Evolutionary conservation across 2,329 filamentous ascomycete species (phyloP).

Genomic region (Colletotrichum liriopes): DNA sequence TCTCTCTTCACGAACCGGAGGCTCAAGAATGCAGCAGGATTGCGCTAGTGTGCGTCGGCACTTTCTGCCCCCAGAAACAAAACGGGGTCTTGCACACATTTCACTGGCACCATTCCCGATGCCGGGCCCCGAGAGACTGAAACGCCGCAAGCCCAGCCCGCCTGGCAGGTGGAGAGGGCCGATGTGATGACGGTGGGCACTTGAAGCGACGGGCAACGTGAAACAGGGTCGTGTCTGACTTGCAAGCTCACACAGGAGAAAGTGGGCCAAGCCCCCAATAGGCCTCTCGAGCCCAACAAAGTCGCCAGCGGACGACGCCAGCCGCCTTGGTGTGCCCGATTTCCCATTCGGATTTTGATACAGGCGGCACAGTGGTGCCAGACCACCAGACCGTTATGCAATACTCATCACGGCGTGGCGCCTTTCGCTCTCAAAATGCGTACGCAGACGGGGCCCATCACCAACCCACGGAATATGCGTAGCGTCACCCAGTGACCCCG

Average conservation of each 20-base stretch:
- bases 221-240: slow-evolving; percentile 41
- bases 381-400: slow-evolving; percentile 5
- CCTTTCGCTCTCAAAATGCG: too few species aligned
- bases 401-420: background rate
- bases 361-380: slow-evolving; percentile 3
- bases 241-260: slow-evolving; percentile 39
- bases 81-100: slow-evolving; percentile 16
- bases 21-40: slow-evolving; percentile 12
- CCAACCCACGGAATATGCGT: background rate
- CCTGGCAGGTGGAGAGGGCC: slow-evolving; percentile 13
- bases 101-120: slow-evolving; percentile 1
- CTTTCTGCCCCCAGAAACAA: slow-evolving; percentile 24
- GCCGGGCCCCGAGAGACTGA: slow-evolving; percentile 30
- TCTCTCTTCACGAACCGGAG: slow-evolving; percentile 15
- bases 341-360: background rate
- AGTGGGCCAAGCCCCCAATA: slow-evolving; percentile 29
- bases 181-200: slow-evolving; percentile 12
- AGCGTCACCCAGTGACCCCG: background rate
- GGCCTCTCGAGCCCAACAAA: background rate
- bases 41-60: slow-evolving; percentile 21
- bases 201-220: slow-evolving; percentile 19
- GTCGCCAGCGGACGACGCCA: slow-evolving; percentile 17
- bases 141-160: slow-evolving; percentile 29
- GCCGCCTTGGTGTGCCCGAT: background rate
- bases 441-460: background rate